phyloP scores from a whole-genome alignment of 2,329 filamentous ascomycete genomes.

The Cladobotryum mycophilum region DNA sequence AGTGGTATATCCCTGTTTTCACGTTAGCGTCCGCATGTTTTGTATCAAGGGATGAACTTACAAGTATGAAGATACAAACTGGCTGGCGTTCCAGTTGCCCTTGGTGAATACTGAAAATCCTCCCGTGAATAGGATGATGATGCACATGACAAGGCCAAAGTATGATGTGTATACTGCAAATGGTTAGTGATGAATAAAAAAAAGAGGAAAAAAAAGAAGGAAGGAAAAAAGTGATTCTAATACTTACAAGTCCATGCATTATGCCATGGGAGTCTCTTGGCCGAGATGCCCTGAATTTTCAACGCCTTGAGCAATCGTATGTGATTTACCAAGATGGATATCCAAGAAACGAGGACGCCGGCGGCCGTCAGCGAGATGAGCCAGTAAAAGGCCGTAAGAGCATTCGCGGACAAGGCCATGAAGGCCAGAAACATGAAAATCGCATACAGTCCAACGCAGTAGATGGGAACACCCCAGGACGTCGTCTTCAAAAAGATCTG shows the following conservation, averaged over 20 bases:
- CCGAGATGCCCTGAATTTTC: conserved; percentile 47
- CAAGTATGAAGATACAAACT: conserved; percentile 58
- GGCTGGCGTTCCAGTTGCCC: conserved; percentile 51
- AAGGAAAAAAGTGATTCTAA: no score
- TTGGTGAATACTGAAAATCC: conserved; percentile 59
- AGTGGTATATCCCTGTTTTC: conserved; percentile 50
- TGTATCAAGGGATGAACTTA: conserved; percentile 29
- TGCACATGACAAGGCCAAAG: conserved; percentile 51
- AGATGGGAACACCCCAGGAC: conserved; percentile 56
- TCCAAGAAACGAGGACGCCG: conserved; percentile 60
- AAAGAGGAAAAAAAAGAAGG: no score
- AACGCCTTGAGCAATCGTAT: conserved; percentile 50
- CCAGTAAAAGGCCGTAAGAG: conserved; percentile 61
- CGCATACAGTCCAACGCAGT: conserved; percentile 48
- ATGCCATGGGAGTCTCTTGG: conserved; percentile 51
- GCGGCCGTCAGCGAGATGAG: conserved; percentile 55
- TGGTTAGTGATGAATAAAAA: conserved; percentile 7
- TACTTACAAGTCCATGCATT: conserved; percentile 55
- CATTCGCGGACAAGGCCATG: conserved; percentile 50
- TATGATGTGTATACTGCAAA: conserved; percentile 54
- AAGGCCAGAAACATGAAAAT: conserved; percentile 53
- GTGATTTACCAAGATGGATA: conserved; percentile 52
- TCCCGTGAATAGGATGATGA: conserved; percentile 62
- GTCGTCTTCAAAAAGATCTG: conserved; percentile 54
- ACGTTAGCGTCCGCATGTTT: conserved; percentile 11